Evolutionary conservation across 805 yeast genomes (phyloP), one percentile per base, ranked within the genome.

Genomic region (Sungouiella thailandica): DNA sequence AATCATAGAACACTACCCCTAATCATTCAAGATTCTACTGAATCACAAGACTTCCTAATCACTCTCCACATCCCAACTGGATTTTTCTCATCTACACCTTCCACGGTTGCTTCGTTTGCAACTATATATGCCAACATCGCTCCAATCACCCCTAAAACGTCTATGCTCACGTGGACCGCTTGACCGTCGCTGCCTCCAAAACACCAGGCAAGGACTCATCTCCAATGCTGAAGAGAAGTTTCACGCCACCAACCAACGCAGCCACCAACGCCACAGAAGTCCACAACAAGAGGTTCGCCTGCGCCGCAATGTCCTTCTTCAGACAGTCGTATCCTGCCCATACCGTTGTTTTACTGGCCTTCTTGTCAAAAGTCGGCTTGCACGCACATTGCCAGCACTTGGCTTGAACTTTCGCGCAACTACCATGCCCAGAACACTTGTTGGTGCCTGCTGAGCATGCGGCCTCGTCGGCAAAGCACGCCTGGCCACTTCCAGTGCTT

Each of bases 221-320:
- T 13, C 85, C 88, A 40, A 78, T 63, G 23, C 65, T 52, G 36
- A 57, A 53, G 52, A 82, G 58, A 37, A 82, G 66, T 46, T 70
- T 68, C 39, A 80, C 55, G 25, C 81, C 83, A 6, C 62, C 67
- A 24, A 58, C 74, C 29, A 76, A 59, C 14, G 74, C 56, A 7
- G 63, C 57, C 23, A 67, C 31, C 33, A 79, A 55, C 3, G 68
- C 72, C 9, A 81, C 43, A 9, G 72, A 57, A 2, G 84, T 69
- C 87, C 90, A 83, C 47, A 82, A 71, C 43, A 83, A 65, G 48
- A 83, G 67, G 50, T 83, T 76, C 46, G 83, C 78, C 57, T 78
- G 77, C 3, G 74, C 68, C 28, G 83, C 70, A 39, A 82, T 69
- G 49, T 84, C 89, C 47, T 67, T 68, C 69, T 82, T 83, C 48